Conservation (phyloP, 768 basidiomycete species). For the Phaeolepiota aurea region DNA sequence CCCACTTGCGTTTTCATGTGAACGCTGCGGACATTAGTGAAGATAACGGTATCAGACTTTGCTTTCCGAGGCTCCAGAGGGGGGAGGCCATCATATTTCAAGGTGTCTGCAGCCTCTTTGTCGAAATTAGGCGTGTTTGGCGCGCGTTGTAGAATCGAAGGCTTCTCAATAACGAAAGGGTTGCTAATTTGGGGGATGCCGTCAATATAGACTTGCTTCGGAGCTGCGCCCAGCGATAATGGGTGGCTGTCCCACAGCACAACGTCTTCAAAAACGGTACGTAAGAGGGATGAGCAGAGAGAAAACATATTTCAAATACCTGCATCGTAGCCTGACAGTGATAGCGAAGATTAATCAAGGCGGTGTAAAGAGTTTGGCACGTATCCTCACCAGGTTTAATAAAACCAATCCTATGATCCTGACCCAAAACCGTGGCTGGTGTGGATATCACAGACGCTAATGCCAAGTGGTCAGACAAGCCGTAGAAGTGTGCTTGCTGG, state of each 20-base stretch:
- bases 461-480: slow-evolving; percentile 56
- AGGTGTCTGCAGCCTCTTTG: slow-evolving; percentile 42
- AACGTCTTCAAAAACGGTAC: slow-evolving; percentile 30
- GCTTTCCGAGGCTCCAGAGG: slow-evolving; percentile 40
- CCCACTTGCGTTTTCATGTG: slow-evolving; percentile 25
- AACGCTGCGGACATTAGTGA: slow-evolving; percentile 55
- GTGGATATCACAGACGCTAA: slow-evolving; percentile 64
- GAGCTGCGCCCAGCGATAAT: slow-evolving; percentile 68
- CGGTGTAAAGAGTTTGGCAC: not conserved
- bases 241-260: slow-evolving; percentile 78
- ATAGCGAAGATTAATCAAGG: not conserved
- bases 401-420: slow-evolving; percentile 70
- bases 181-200: slow-evolving; percentile 62
- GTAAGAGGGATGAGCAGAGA: not conserved
- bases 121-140: slow-evolving; percentile 55
- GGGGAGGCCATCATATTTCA: slow-evolving; percentile 59
- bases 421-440: slow-evolving; percentile 62
- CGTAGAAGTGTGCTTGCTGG: slow-evolving; percentile 69
- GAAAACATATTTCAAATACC: slow-evolving; percentile 27
- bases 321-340: slow-evolving; percentile 53
- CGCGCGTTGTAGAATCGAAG: slow-evolving; percentile 38
- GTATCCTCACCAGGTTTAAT: slow-evolving; percentile 43
- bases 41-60: slow-evolving; percentile 36
- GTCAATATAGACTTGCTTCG: slow-evolving; percentile 78
- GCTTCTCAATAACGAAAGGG: slow-evolving; percentile 43